phyloP scores from a whole-genome alignment of 139 green algal genomes.

The Edaphochlamys debaryana region DNA sequence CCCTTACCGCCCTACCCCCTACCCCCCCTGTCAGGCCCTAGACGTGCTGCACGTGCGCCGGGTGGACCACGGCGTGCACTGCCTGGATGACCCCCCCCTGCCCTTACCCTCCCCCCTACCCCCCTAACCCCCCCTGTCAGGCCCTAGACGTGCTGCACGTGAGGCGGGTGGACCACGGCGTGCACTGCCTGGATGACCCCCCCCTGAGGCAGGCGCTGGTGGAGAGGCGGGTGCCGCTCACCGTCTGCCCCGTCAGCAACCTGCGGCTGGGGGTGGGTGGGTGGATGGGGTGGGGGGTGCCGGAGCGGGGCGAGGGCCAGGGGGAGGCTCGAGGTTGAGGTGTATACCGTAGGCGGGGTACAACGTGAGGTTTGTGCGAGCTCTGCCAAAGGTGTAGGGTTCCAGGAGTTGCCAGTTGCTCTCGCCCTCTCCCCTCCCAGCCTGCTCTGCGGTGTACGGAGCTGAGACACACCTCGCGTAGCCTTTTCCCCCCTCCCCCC shows the following conservation, averaged over 20 bases:
- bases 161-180: constrained; percentile 76
- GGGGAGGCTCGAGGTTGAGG: no score
- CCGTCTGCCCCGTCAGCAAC: constrained; percentile 82
- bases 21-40: constrained; percentile 18
- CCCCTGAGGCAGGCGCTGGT: constrained; percentile 57
- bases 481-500: no score
- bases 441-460: no score
- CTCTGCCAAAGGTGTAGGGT: no score
- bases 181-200: constrained; percentile 70
- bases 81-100: constrained; percentile 77
- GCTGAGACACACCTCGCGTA: no score
- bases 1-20: no score
- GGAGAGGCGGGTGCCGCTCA: constrained; percentile 62
- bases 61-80: constrained; percentile 77
- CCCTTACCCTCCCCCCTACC: no score
- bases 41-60: constrained; percentile 54
- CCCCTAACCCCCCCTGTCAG: background rate
- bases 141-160: constrained; percentile 52
- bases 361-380: no score
- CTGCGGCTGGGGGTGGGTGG: constrained; percentile 57
- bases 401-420: no score
- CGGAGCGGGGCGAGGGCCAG: no score
- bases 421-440: no score
- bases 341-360: no score
- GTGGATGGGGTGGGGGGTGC: background rate